Base-by-base conservation (phyloP, 2,329 filamentous ascomycete species). In the Ramularia endophylla region DNA sequence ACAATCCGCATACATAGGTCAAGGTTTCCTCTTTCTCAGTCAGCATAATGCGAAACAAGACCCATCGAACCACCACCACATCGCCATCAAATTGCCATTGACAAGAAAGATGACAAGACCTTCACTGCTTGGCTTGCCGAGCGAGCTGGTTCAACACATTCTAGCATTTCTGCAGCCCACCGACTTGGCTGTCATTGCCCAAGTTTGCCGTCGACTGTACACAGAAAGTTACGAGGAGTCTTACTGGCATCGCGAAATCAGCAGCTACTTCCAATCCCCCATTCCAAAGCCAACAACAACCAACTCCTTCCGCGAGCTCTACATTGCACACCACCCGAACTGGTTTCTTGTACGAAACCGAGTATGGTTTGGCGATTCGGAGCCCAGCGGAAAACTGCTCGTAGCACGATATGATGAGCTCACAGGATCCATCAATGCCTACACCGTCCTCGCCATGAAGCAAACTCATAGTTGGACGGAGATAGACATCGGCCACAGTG, bases 331-430 rank as follows among this genome's bases (percentile, higher is more conserved):
- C 59, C 76, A 92, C 49, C 82, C 83, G 0, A 79, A 82, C 54
- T 95, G 89, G 89, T 95, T 94, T 56, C 70, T 95, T 1, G 73
- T 85, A 0, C 79, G 77, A 38, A 72, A 85, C 59, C 89, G 85
- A 63, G 70, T 95, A 49, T 95, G 89, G 89, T 90, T 95, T 57
- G 77, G 80, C 44, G 87, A 95, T 62, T 74, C 71, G 2, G 75
- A 81, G 20, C 73, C 87, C 35, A 81, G 76, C 2, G 89, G 89
- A 0, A 84, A 83, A 58, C 64, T 95, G 30, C 73, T 94, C 18
- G 58, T 95, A 28, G 74, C 76, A n/a, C 80, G 85, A 9, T 95
- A 88, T 57, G 80, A 95, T 58, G 75, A 80, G 33, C 67, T 76
- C 3, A 72, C 78, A 31, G 84, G 82, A 12, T 81, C 80, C 53